Evolutionary conservation across 768 basidiomycete species (phyloP).

Genomic region (Kwoniella bestiolae): DNA sequence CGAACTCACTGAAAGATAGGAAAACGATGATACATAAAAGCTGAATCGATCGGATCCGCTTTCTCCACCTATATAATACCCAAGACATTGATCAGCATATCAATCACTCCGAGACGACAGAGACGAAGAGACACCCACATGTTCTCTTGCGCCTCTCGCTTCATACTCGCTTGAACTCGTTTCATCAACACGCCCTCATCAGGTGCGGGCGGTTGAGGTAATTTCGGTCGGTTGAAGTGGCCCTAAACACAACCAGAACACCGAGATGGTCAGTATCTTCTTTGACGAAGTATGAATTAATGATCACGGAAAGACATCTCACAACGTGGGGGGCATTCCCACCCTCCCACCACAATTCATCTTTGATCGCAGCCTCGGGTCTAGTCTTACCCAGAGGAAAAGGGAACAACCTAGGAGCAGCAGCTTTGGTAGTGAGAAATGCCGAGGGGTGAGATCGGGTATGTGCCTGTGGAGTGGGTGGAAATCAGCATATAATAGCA

Average conservation of each 20-base stretch:
- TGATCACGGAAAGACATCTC: not conserved
- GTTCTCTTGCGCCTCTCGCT: slow-evolving; percentile 35
- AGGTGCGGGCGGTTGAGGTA: slow-evolving; percentile 29
- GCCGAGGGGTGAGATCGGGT: slow-evolving; percentile 50
- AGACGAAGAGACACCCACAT: slow-evolving; percentile 28
- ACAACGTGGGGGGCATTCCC: slow-evolving; percentile 45
- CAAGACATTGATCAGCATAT: not conserved
- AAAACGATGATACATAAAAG: slow-evolving; percentile 37
- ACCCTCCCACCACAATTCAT: slow-evolving; percentile 47
- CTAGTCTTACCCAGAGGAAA: slow-evolving; percentile 35
- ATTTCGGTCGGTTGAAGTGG: slow-evolving; percentile 49
- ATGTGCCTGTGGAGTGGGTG: slow-evolving; percentile 30
- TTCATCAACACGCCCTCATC: slow-evolving; percentile 31
- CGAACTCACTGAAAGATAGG: slow-evolving; percentile 38
- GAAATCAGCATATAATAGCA: not conserved
- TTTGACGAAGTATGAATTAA: not conserved
- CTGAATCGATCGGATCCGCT: slow-evolving; percentile 41
- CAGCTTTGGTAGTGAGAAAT: slow-evolving; percentile 46
- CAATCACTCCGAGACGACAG: not conserved
- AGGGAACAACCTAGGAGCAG: slow-evolving; percentile 45
- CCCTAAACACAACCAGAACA: slow-evolving; percentile 27
- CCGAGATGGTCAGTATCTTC: not conserved
- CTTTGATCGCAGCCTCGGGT: slow-evolving; percentile 30
- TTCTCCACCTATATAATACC: slow-evolving; percentile 39
- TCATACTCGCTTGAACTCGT: slow-evolving; percentile 38